Evolutionary conservation across 176 grass and related monocot species (phyloP).

Genomic region (Eremochloa ophiuroides): DNA sequence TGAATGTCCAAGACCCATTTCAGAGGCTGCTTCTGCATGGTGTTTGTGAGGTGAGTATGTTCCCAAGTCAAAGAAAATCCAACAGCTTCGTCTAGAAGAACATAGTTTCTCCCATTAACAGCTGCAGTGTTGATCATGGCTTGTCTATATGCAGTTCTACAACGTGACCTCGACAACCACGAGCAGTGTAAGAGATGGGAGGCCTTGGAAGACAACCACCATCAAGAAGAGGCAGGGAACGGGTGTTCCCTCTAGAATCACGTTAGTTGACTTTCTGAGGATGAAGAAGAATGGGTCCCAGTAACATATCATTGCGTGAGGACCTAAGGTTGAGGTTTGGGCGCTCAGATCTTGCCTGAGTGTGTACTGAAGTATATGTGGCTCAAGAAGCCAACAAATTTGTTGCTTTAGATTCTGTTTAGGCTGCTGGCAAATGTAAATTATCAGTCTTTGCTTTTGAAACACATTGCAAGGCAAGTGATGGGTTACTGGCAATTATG

Average conservation of each 20-base stretch:
- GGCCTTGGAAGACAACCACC: slow-evolving; percentile 53
- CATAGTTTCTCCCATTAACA: neutral
- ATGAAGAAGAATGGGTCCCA: slow-evolving; percentile 62
- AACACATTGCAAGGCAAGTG: neutral
- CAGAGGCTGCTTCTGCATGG: slow-evolving; percentile 81
- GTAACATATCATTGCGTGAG: neutral
- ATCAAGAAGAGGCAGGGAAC: slow-evolving; percentile 68
- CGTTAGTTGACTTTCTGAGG: slow-evolving; percentile 60
- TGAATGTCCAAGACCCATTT: slow-evolving; percentile 82
- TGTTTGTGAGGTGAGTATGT: slow-evolving; percentile 76
- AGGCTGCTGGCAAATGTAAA: slow-evolving; percentile 27
- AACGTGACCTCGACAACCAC: slow-evolving; percentile 59
- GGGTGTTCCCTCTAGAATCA: slow-evolving; percentile 55
- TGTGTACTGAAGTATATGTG: neutral
- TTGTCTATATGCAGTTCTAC: slow-evolving; percentile 57
- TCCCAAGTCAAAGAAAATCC: neutral
- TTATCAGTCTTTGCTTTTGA: slow-evolving; percentile 6
- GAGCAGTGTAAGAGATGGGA: slow-evolving; percentile 41
- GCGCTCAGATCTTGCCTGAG: neutral
- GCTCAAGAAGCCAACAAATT: neutral
- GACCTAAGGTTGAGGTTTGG: neutral
- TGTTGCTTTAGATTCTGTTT: neutral
- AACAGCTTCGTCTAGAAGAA: neutral
- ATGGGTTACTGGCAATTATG: neutral
- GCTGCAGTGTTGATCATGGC: neutral